Percentiles rank a stretch among this genome's conserved stretches.
Conservation (phyloP, 1,139 yeast genomes). For the Sugiyamaella japonica region DNA sequence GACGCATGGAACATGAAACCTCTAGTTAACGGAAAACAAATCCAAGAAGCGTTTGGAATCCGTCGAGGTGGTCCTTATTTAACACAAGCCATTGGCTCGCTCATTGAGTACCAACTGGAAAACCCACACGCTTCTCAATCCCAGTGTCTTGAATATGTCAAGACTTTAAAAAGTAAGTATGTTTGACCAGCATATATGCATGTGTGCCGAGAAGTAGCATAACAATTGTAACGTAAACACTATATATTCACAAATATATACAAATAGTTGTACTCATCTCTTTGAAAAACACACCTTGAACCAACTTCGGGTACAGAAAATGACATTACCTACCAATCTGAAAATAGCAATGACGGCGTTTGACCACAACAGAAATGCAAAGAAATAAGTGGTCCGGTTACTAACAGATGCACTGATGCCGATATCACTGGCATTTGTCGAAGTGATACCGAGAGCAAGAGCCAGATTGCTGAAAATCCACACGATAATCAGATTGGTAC, state of each 20-base stretch:
- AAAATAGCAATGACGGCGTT: constrained; percentile 79
- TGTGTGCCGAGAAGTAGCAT: background rate
- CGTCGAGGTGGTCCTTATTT: constrained; percentile 88
- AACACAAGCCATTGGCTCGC: constrained; percentile 52
- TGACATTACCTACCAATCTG: constrained; percentile 65
- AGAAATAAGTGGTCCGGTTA: constrained; percentile 53
- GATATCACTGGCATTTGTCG: constrained; percentile 35
- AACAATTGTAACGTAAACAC: background rate
- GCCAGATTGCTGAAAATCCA: constrained; percentile 80
- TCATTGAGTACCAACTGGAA: constrained; percentile 74
- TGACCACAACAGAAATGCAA: constrained; percentile 74
- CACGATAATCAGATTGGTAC: constrained; percentile 75
- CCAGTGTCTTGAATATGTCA: constrained; percentile 45
- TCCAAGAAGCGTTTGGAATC: constrained; percentile 49
- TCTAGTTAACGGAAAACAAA: constrained; percentile 59
- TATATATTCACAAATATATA: background rate
- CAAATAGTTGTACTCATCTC: constrained; percentile 20
- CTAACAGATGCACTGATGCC: constrained; percentile 42
- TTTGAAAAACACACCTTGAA: constrained; percentile 34
- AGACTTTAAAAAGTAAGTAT: constrained; percentile 15
- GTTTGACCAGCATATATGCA: background rate
- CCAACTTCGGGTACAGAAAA: constrained; percentile 53
- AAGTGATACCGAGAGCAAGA: constrained; percentile 62
- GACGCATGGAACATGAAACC: constrained; percentile 41
- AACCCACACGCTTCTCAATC: constrained; percentile 56